Conservation (phyloP, 1,139 yeast genomes). For the Scheffersomyces quercinus region DNA sequence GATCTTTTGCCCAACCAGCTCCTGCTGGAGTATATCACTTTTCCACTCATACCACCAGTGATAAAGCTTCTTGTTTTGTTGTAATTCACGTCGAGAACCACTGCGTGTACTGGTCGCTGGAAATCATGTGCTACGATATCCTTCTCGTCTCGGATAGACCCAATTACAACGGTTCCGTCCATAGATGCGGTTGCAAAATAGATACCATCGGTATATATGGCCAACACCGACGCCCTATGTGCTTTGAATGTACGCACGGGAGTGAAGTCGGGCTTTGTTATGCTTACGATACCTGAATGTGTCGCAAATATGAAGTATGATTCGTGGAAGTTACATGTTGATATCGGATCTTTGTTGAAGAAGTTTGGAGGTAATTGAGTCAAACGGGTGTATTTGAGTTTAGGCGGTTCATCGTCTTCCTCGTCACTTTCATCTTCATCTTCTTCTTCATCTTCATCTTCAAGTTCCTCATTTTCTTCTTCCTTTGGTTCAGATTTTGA, state of each 20-base stretch:
- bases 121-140: slow-evolving; percentile 79
- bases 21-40: slow-evolving; percentile 68
- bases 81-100: slow-evolving; percentile 75
- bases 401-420: slow-evolving; percentile 69
- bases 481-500: neutral
- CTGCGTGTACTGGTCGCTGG: slow-evolving; percentile 86
- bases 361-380: slow-evolving; percentile 64
- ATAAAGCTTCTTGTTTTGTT: slow-evolving; percentile 61
- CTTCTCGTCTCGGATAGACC: slow-evolving; percentile 60
- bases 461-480: slow-evolving; percentile 6
- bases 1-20: slow-evolving; percentile 86
- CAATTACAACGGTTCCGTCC: slow-evolving; percentile 89
- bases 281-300: slow-evolving; percentile 79
- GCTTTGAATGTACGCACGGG: slow-evolving; percentile 74
- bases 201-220: slow-evolving; percentile 69
- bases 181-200: slow-evolving; percentile 85
- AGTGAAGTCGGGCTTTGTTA: slow-evolving; percentile 59
- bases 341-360: slow-evolving; percentile 74
- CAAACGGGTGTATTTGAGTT: slow-evolving; percentile 69
- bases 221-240: slow-evolving; percentile 80
- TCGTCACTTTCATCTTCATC: slow-evolving; percentile 35
- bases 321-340: slow-evolving; percentile 63
- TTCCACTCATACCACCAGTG: slow-evolving; percentile 91
- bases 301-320: slow-evolving; percentile 77
- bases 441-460: slow-evolving; percentile 23